Evolutionary conservation across 1,284 basidiomycete species (phyloP).

Genomic region (Cutaneotrichosporon sp.): DNA sequence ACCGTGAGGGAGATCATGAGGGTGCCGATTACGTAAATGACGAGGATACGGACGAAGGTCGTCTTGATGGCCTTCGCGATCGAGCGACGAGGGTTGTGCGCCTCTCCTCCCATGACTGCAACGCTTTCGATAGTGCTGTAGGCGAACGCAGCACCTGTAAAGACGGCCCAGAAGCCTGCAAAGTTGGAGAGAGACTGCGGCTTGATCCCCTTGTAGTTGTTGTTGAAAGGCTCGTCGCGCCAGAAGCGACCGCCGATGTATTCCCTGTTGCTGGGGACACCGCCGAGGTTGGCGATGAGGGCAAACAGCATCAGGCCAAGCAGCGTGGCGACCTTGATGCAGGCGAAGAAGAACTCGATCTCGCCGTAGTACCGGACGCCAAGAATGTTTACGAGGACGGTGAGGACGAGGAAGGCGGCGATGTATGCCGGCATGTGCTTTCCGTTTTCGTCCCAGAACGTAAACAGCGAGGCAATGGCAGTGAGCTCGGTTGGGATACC

Average conservation of each 20-base stretch:
- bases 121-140: slow-evolving; percentile 45
- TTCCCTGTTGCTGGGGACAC: slow-evolving; percentile 56
- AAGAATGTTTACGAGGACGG: slow-evolving; percentile 11
- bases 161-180: slow-evolving; percentile 59
- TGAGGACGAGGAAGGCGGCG: slow-evolving; percentile 13
- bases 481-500: slow-evolving; percentile 60
- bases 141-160: slow-evolving; percentile 46
- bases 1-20: slow-evolving; percentile 44
- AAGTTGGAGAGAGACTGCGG: slow-evolving; percentile 42
- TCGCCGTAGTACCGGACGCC: slow-evolving; percentile 37
- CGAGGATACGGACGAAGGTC: slow-evolving; percentile 64
- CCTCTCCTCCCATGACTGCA: slow-evolving; percentile 49
- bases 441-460: slow-evolving; percentile 63
- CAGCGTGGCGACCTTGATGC: slow-evolving; percentile 66
- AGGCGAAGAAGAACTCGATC: slow-evolving; percentile 52
- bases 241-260: slow-evolving; percentile 55
- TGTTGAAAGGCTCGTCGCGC: slow-evolving; percentile 55
- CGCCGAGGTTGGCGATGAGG: slow-evolving; percentile 66
- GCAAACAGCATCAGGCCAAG: slow-evolving; percentile 55
- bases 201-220: slow-evolving; percentile 25
- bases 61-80: slow-evolving; percentile 66
- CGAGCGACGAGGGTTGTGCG: slow-evolving; percentile 60
- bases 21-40: slow-evolving; percentile 54
- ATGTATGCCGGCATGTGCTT: slow-evolving; percentile 16
- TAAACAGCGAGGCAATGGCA: slow-evolving; percentile 65